Percentiles rank a stretch among this genome's conserved stretches.
These are phyloP conservation scores for Arxiozyma telluris DNA, from an alignment of 1,139 yeast species.

Conservation along the genomic window DNA sequence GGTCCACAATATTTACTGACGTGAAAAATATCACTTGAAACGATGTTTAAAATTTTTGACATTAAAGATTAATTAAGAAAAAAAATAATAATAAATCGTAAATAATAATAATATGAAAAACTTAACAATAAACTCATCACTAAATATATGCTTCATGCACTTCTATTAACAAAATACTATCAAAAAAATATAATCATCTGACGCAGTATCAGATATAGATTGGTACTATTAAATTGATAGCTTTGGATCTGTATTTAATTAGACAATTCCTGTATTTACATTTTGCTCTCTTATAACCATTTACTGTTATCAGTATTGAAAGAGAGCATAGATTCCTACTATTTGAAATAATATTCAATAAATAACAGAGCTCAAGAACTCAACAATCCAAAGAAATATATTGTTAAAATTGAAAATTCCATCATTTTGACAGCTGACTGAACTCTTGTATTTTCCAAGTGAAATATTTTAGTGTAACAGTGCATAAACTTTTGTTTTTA, in stretches of 20 bases:
- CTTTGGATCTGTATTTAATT: neutral
- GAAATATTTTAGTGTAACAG: neutral
- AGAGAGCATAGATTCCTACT: neutral
- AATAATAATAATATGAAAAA: neutral
- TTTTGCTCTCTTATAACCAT: neutral
- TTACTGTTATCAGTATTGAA: neutral
- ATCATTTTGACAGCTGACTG: too few relatives aligned
- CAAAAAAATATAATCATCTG: neutral
- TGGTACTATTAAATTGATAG: neutral
- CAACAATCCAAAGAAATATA: neutral
- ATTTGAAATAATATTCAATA: neutral
- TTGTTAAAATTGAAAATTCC: too few relatives aligned
- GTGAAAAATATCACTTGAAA: neutral
- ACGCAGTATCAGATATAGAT: neutral
- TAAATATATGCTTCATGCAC: neutral
- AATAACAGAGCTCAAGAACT: neutral
- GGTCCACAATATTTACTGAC: too few relatives aligned
- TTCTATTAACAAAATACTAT: neutral
- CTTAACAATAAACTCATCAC: constrained; percentile 2
- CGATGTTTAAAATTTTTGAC: neutral
- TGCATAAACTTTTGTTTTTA: neutral
- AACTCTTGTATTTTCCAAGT: neutral
- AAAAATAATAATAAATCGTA: neutral
- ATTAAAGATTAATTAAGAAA: neutral
- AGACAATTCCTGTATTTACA: neutral